These are phyloP conservation scores for Flaveria trinervia DNA, from an alignment of 129 eudicot genomes.

Conservation along the genomic window DNA sequence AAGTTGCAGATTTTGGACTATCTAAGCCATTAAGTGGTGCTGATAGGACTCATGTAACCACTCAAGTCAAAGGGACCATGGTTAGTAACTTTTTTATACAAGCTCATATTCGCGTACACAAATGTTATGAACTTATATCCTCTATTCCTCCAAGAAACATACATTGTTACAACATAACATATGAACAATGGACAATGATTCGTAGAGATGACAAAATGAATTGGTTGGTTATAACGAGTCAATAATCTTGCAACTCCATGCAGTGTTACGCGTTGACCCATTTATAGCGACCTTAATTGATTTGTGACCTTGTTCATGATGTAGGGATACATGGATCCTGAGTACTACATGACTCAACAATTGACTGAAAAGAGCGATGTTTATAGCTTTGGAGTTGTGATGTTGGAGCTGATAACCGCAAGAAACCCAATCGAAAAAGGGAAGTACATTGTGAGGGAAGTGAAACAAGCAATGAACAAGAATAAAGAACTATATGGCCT, in stretches of 20 bases:
- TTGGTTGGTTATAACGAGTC: too few species aligned
- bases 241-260: too few species aligned
- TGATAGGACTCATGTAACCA: conserved; percentile 37
- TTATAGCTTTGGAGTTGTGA: conserved; percentile 65
- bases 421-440: background rate
- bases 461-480: too few species aligned
- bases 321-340: conserved; percentile 63
- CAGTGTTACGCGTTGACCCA: too few species aligned
- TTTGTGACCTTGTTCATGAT: background rate
- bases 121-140: too few species aligned
- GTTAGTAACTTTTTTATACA: conserved; percentile 26
- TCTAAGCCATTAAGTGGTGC: conserved; percentile 35
- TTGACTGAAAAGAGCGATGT: conserved; percentile 63
- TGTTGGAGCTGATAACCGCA: conserved; percentile 58
- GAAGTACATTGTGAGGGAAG: too few species aligned
- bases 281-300: background rate
- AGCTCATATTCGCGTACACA: background rate
- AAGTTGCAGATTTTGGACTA: conserved; percentile 60
- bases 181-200: background rate
- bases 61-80: conserved; percentile 61
- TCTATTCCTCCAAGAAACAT: too few species aligned
- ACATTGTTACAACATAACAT: background rate
- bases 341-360: conserved; percentile 54
- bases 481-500: too few species aligned
- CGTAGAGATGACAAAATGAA: background rate